phyloP scores from a whole-genome alignment of 1,139 yeast genomes.

The Scheffersomyces parashehatae region DNA sequence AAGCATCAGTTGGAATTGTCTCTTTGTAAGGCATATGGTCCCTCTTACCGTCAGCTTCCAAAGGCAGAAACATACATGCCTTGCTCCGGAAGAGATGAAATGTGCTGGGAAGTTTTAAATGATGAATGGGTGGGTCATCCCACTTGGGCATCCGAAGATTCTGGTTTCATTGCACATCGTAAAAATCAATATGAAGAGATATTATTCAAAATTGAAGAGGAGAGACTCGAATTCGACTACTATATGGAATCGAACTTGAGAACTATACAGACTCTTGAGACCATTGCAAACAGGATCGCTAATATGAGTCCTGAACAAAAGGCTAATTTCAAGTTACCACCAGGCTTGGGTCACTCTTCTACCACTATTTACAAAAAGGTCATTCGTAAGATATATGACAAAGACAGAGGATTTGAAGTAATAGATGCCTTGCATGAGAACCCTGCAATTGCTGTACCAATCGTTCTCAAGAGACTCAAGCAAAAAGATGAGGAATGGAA shows the following conservation, averaged over 20 bases:
- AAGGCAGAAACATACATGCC: constrained; percentile 96
- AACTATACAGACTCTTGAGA: constrained; percentile 92
- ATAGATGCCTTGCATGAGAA: constrained; percentile 93
- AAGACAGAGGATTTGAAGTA: constrained; percentile 93
- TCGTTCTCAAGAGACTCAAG: constrained; percentile 85
- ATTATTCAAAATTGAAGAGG: constrained; percentile 92
- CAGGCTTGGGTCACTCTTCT: constrained; percentile 91
- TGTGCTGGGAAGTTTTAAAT: constrained; percentile 98
- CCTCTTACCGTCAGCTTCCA: constrained; percentile 90
- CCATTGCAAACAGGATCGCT: constrained; percentile 91
- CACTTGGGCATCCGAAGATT: constrained; percentile 99
- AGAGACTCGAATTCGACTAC: constrained; percentile 93
- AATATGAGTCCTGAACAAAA: constrained; percentile 92
- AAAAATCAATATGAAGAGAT: constrained; percentile 97
- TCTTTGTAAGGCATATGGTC: constrained; percentile 86
- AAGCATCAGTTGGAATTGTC: constrained; percentile 89
- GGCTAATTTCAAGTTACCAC: constrained; percentile 80
- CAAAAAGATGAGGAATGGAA: constrained; percentile 99
- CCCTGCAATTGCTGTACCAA: constrained; percentile 94
- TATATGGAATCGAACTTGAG: constrained; percentile 93
- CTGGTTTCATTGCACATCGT: constrained; percentile 96
- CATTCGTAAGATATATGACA: constrained; percentile 87
- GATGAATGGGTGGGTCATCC: constrained; percentile 99
- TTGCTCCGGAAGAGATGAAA: constrained; percentile 96
- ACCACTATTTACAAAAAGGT: constrained; percentile 91